These are phyloP conservation scores for Fusarium dlaminii DNA, from an alignment of 2,329 filamentous ascomycete species.

Conservation along the genomic window DNA sequence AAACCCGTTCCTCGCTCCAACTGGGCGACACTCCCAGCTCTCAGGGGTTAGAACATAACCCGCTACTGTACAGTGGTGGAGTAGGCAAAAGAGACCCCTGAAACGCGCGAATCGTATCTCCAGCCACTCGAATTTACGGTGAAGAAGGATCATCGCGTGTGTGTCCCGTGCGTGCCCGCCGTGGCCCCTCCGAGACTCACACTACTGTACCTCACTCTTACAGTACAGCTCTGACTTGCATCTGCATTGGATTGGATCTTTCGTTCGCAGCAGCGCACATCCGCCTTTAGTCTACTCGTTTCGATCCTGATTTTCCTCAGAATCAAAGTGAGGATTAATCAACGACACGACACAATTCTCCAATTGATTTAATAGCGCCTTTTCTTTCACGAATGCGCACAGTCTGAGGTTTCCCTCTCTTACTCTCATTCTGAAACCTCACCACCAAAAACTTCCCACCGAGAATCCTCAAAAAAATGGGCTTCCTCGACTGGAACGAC, in stretches of 20 bases:
- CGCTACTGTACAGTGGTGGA: neutral
- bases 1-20: neutral
- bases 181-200: conserved; percentile 1
- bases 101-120: conserved; percentile 11
- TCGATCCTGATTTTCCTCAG: conserved; percentile 1
- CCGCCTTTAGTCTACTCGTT: neutral
- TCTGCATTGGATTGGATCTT: conserved; percentile 26
- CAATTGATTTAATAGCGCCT: conserved; percentile 3
- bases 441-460: neutral
- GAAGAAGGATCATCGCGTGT: conserved; percentile 3
- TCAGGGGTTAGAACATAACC: neutral
- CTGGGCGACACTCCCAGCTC: neutral
- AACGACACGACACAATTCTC: neutral
- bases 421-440: neutral
- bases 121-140: conserved; percentile 22
- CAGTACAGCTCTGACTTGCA: conserved; percentile 35
- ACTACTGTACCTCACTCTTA: conserved; percentile 4
- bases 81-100: neutral
- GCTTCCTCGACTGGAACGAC: conserved; percentile 50
- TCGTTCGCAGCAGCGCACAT: conserved; percentile 17
- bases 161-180: neutral
- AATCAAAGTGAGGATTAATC: neutral
- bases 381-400: conserved; percentile 10
- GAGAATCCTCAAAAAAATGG: conserved; percentile 34
- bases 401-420: neutral